A percentile compares a stretch with the other conserved stretches of the same genome.
phyloP scores from a whole-genome alignment of 495 filamentous ascomycete genomes.

The Aspergillus olivimuriae region DNA sequence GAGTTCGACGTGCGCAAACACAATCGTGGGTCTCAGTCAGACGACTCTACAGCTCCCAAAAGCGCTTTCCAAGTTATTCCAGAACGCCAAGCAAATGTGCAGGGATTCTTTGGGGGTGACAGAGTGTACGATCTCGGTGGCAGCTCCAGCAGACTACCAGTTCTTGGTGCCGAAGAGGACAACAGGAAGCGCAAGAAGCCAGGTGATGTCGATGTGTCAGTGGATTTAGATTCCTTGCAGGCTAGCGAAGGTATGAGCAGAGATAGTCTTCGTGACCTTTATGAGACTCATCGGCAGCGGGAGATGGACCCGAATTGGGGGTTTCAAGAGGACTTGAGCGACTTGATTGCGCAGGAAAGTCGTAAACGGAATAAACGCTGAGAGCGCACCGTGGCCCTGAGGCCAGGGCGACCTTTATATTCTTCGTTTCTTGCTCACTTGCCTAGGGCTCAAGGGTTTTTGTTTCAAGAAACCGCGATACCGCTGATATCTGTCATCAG shows the following conservation, averaged over 20 bases:
- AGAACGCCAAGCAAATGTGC: slow-evolving; percentile 72
- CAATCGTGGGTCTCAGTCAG: slow-evolving; percentile 78
- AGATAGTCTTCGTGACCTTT: slow-evolving; percentile 61
- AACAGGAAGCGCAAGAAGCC: slow-evolving; percentile 86
- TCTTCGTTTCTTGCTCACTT: too few species aligned
- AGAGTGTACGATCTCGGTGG: slow-evolving; percentile 77
- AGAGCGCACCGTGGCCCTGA: too few species aligned
- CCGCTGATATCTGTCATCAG: too few species aligned
- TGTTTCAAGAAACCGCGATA: too few species aligned
- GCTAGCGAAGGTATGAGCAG: slow-evolving; percentile 64
- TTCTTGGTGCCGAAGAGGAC: slow-evolving; percentile 77
- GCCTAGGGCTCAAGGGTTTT: too few species aligned
- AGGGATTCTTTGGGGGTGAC: slow-evolving; percentile 95
- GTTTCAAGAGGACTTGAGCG: slow-evolving; percentile 87
- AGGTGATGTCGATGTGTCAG: slow-evolving; percentile 86
- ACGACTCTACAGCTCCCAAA: slow-evolving; percentile 67
- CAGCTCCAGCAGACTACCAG: slow-evolving; percentile 48
- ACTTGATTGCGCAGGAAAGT: slow-evolving; percentile 95
- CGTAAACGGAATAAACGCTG: slow-evolving; percentile 80
- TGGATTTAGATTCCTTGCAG: slow-evolving; percentile 74
- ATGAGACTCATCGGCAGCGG: slow-evolving; percentile 69
- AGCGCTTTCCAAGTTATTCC: slow-evolving; percentile 85
- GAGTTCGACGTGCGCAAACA: slow-evolving; percentile 92
- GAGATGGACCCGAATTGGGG: slow-evolving; percentile 65
- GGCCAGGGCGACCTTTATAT: too few species aligned